phyloP scores from a whole-genome alignment of 139 green algal species.

The Coccomyxa sp. region DNA sequence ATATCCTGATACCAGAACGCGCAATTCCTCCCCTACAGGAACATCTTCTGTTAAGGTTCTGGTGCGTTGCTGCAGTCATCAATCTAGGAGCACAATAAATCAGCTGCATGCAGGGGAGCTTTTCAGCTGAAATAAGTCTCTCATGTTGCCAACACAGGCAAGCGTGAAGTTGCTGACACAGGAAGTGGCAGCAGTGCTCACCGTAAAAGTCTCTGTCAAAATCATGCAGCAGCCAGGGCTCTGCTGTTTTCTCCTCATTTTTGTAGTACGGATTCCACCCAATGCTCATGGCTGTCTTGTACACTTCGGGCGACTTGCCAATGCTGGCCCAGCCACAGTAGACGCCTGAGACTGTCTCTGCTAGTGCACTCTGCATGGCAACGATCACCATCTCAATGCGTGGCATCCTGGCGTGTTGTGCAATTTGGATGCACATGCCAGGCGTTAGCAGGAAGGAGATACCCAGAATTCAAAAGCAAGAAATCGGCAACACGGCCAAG shows the following conservation, averaged over 20 bases:
- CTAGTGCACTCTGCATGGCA: conserved; percentile 25
- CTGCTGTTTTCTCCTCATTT: conserved; percentile 58
- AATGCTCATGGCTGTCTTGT: conserved; percentile 67
- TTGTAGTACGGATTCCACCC: conserved; percentile 85
- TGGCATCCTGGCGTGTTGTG: background rate
- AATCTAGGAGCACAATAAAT: background rate
- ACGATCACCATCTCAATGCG: too few species aligned
- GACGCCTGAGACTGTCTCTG: conserved; percentile 78
- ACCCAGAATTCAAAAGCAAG: background rate
- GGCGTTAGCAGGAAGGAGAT: background rate
- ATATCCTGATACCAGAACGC: conserved; percentile 77
- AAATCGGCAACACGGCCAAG: background rate
- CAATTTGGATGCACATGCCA: background rate
- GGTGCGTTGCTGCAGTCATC: background rate
- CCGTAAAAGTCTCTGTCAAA: conserved; percentile 84
- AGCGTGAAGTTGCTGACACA: background rate
- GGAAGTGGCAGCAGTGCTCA: conserved; percentile 1
- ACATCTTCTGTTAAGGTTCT: background rate
- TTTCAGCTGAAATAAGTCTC: background rate
- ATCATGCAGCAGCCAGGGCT: conserved; percentile 78
- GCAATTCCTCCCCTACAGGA: conserved; percentile 29
- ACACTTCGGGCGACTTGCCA: conserved; percentile 18
- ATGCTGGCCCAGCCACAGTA: conserved; percentile 68
- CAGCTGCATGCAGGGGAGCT: background rate
- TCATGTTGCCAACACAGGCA: background rate